Evolutionary conservation across 495 filamentous ascomycete species (phyloP), one percentile per base, ranked within the genome.

Genomic region (Penicillium coprophilum): DNA sequence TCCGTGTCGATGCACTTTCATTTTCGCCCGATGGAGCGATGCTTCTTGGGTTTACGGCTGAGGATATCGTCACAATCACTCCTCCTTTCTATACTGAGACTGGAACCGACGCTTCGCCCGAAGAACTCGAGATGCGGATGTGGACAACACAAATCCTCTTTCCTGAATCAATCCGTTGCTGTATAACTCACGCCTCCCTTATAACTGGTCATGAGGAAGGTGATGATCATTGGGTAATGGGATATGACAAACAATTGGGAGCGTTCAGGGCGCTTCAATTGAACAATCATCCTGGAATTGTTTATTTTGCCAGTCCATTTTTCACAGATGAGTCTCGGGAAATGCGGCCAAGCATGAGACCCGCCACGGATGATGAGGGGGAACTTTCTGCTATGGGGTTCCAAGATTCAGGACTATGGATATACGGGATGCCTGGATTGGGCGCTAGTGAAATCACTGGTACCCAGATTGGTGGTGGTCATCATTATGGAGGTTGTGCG

Each of bases 141-240:
- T 95, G 90, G 90, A 95, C 90, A 41, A 92, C 90, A 1, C 91
- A 92, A 39, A 92, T 95, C 27, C 74, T 95, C 1, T 95, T 95
- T 47, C 90, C 90, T 1, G 88, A 92, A 53, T 85, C 82, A 19
- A 90, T 85, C 38, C 85, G 87, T 36, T 91, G 27, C 5, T 17
- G 7, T 12, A 31, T 87, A 56, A 90, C 86, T 52, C 87, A 92
- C 71, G 90, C 88, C 38, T 85, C 86, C 2, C 63, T 93, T 19
- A 73, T 95, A 2, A 84, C 89, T 34, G 77, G 82, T 57, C 82
- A 85, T 31, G 80, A 81, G n/a, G 82, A 88, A 51, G 83, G 84
- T 36, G 90, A 92, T 62, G 84, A 86, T 23, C 83, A 71, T 46
- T 95, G 90, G 90, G 81, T 89, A 0, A 85, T 94, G 55, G 87